Percentiles rank a stretch among this genome's conserved stretches.
These are phyloP conservation scores for Coelastrella sp. DNA, from an alignment of 139 green algal genomes.

Conservation along the genomic window DNA sequence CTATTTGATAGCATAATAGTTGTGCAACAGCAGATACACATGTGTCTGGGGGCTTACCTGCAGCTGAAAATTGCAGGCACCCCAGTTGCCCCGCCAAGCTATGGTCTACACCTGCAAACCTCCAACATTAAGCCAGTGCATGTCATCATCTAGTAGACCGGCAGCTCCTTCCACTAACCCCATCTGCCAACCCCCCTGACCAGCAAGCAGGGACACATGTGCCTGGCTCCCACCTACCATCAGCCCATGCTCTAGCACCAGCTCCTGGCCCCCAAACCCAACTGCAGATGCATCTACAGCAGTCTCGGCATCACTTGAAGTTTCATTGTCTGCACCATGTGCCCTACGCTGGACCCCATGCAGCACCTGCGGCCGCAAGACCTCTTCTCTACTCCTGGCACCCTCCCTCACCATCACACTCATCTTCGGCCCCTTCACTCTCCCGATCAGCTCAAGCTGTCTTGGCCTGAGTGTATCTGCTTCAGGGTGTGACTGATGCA, in stretches of 20 bases:
- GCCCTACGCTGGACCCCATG: no score
- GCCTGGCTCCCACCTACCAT: constrained; percentile 19
- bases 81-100: no score
- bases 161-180: neutral
- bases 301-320: neutral
- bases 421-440: constrained; percentile 13
- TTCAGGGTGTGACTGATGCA: constrained; percentile 25
- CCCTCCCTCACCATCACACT: constrained; percentile 14
- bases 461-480: constrained; percentile 6
- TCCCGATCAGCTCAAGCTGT: constrained; percentile 17
- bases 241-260: constrained; percentile 32
- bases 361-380: neutral
- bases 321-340: neutral
- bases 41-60: no score
- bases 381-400: constrained; percentile 11
- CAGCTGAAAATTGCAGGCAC: no score
- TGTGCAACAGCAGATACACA: no score
- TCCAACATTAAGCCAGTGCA: neutral
- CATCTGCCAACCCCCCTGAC: constrained; percentile 2
- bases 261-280: constrained; percentile 2
- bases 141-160: neutral
- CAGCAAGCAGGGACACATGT: neutral
- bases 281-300: neutral
- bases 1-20: no score
- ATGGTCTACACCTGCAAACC: constrained; percentile 9